A percentile compares a stretch with the other conserved stretches of the same genome.
Evolutionary conservation across 2,329 filamentous ascomycete species (phyloP).

Genomic region (Pseudogymnoascus sp.): DNA sequence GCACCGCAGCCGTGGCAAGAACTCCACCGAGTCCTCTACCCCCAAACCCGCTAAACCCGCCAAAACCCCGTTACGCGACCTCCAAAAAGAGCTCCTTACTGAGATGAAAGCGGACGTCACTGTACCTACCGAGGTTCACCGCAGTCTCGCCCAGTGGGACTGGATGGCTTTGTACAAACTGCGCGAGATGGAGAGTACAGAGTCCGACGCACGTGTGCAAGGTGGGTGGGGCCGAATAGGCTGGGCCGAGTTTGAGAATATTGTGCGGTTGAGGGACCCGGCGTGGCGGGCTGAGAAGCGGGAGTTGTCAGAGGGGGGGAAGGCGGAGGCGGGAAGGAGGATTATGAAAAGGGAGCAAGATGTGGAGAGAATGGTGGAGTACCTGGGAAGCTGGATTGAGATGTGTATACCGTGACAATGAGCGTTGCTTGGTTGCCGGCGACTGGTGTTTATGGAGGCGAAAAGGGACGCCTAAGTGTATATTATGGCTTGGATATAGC

Average conservation of each 20-base stretch:
- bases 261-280: neutral
- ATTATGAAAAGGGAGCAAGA: constrained; percentile 38
- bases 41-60: neutral
- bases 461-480: neutral
- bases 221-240: neutral
- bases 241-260: constrained; percentile 2
- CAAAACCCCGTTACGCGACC: neutral
- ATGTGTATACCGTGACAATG: constrained; percentile 51
- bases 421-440: neutral
- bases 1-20: constrained; percentile 8
- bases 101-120: constrained; percentile 2
- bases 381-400: constrained; percentile 88
- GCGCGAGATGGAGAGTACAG: neutral
- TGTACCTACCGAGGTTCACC: neutral
- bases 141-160: neutral
- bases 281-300: constrained; percentile 15
- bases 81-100: neutral
- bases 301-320: constrained; percentile 50
- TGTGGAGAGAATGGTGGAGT: constrained; percentile 56
- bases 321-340: constrained; percentile 52
- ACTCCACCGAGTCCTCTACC: constrained; percentile 17
- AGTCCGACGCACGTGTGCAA: neutral
- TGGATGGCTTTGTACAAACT: constrained; percentile 4
- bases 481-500: neutral
- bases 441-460: neutral